Base-by-base conservation (phyloP, 148 eudicot genomes). In the Selenicereus undatus region DNA sequence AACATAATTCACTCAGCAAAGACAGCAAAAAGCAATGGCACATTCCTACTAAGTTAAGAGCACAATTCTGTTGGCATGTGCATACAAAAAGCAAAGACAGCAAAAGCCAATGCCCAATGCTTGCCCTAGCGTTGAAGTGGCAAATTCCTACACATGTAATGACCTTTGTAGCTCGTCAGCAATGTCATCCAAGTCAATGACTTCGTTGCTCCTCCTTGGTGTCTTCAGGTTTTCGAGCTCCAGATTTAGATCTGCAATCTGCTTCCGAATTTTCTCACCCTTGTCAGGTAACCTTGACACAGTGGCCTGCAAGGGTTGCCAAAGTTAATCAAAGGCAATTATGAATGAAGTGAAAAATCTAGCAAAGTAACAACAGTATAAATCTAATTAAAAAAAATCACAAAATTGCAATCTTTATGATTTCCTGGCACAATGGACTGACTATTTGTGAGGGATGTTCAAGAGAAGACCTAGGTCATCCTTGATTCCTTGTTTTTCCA, bases 251-350 rank as follows among this genome's bases (percentile, higher is more conserved):
- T 88, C 88, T 11, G 80, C 82, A 78, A 97, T 87, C 86, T 91
- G 98, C 85, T 86, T 94, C 29, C 83, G 86, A 45, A 97, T 85
- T 75, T 85, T 97, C 70, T 86, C 89, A 8, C 99, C 99, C 22
- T 89, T 89, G 81, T 97, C 99, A 0, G 94, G 95, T 76, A 94
- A 72, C 78, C 82, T 90, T 26, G 93, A 84, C 32, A 92, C 75
- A 10, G 90, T 87, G 51, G 77, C 88, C 99, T 97, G 92, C 65
- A 85, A 64, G 42, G 29, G 21, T 72, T 20, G 11, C 11, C 39
- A 42, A 29, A 71, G 22, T 21, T 22, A 39, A 62, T n/a, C 9
- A 60, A 60, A 20, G 65, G 21, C 65, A 56, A 13, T 21, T 58
- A 58, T 17, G 22, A 58, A 58, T 18, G n/a, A 18, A 5, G 64